Evolutionary conservation across 352 stramenopile genomes (phyloP), one percentile per base, ranked within the genome.

Genomic region (Phytophthora hibernalis): DNA sequence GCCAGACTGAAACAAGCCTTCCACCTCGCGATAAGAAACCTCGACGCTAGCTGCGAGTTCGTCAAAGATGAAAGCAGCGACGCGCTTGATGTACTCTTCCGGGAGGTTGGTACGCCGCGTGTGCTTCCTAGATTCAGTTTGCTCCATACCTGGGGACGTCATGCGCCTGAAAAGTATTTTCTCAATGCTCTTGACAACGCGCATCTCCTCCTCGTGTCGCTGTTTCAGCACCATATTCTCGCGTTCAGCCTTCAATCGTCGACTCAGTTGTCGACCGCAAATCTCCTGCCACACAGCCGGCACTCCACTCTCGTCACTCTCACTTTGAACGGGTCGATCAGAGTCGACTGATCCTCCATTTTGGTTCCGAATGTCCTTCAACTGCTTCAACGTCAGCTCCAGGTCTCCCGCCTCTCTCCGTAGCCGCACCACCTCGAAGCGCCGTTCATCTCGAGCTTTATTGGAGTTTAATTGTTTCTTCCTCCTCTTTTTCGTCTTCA

Each of bases 11-110:
- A 84, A 60, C 24, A 84, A 62, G 4, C 40, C 48, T 54, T 84
- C 76, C 13, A 80, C 67, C 35, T 84, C 66, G 5, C 63, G 50
- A 52, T 84, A 80, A 21, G 64, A 74, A 5, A 68, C 70, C 10
- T 84, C 73, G 5, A 77, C 69, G 37, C 76, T 69, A 7, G 65
- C 61, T 18, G 70, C 54, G 5, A 80, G 54, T 18, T 80, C 72
- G 10, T 77, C 68, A 24, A 77, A 77, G 47, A 79, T 79, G 13
- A 70, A 72, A 4, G 59, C 64, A 15, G 61, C 54, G 16, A 68
- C 61, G 15, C 61, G 61, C 33, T 63, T 68, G 53, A 68, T 63
- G 33, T 63, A 68, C 8, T 63, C 61, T 21, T 24, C 61, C 11
- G 61, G 61, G 7, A 68, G 35, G 21, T 37, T 55, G 5, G 52